These are phyloP conservation scores for Apophysomyces trapeziformis DNA, from an alignment of 371 early-diverging fungal species.

Conservation along the genomic window DNA sequence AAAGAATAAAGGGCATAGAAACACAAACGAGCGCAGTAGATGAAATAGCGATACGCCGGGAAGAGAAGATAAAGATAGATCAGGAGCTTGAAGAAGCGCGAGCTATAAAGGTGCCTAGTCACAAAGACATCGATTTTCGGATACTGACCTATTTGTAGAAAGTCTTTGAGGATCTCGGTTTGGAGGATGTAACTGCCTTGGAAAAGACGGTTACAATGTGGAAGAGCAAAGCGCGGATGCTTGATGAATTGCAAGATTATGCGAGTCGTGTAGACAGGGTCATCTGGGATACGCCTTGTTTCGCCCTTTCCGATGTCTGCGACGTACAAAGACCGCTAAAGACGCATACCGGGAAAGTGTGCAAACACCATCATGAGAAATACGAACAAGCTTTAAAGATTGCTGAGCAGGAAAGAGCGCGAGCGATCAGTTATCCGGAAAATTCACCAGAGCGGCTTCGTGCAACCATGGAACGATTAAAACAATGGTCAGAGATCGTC, in stretches of 20 bases:
- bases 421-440: conserved; percentile 6
- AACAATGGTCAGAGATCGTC: conserved; percentile 21
- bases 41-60: neutral
- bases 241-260: conserved; percentile 16
- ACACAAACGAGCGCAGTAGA: neutral
- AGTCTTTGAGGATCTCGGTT: neutral
- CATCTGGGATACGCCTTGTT: conserved; percentile 20
- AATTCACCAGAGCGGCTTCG: conserved; percentile 21
- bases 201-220: conserved; percentile 9
- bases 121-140: neutral
- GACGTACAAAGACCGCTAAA: conserved; percentile 5
- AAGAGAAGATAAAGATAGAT: neutral
- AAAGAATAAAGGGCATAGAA: neutral
- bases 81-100: neutral
- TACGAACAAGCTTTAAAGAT: conserved; percentile 20
- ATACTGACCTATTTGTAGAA: neutral
- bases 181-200: neutral
- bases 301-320: conserved; percentile 16
- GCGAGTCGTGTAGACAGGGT: conserved; percentile 16
- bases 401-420: conserved; percentile 15
- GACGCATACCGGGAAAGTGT: neutral
- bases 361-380: conserved; percentile 14
- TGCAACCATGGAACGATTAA: conserved; percentile 21
- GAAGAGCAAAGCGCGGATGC: conserved; percentile 12
- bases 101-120: neutral